A percentile compares a stretch with the other conserved stretches of the same genome.
Evolutionary conservation across 805 yeast genomes (phyloP).

Genomic region (Pichia insulana): DNA sequence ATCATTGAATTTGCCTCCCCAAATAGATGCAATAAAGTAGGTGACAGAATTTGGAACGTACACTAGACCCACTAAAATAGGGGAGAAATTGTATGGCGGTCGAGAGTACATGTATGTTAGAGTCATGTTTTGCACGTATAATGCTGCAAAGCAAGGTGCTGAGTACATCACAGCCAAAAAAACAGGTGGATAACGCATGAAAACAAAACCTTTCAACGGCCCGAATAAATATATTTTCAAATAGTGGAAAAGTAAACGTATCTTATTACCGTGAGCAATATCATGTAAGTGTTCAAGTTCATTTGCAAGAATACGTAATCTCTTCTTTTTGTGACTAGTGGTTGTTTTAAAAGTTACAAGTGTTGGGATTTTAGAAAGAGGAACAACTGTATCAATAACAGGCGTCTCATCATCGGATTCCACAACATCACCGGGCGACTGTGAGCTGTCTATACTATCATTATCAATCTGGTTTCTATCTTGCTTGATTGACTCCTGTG

Average conservation of each 20-base stretch:
- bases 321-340: slow-evolving; percentile 14
- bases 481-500: not conserved
- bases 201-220: slow-evolving; percentile 54
- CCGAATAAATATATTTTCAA: slow-evolving; percentile 40
- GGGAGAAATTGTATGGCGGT: slow-evolving; percentile 60
- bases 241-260: slow-evolving; percentile 21
- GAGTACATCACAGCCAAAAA: slow-evolving; percentile 55
- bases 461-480: not conserved
- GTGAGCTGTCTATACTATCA: not conserved
- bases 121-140: slow-evolving; percentile 70
- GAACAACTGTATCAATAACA: slow-evolving; percentile 29
- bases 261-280: slow-evolving; percentile 13
- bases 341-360: slow-evolving; percentile 14
- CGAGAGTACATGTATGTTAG: slow-evolving; percentile 53
- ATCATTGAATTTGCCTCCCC: slow-evolving; percentile 79
- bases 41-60: slow-evolving; percentile 81
- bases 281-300: slow-evolving; percentile 17
- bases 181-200: slow-evolving; percentile 70
- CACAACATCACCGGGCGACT: not conserved
- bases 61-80: slow-evolving; percentile 61
- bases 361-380: slow-evolving; percentile 26
- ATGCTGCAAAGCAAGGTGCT: slow-evolving; percentile 59
- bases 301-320: slow-evolving; percentile 11
- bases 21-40: slow-evolving; percentile 64
- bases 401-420: slow-evolving; percentile 27